Base-by-base conservation (phyloP, 345 rosid species). In the Salix udensis region DNA sequence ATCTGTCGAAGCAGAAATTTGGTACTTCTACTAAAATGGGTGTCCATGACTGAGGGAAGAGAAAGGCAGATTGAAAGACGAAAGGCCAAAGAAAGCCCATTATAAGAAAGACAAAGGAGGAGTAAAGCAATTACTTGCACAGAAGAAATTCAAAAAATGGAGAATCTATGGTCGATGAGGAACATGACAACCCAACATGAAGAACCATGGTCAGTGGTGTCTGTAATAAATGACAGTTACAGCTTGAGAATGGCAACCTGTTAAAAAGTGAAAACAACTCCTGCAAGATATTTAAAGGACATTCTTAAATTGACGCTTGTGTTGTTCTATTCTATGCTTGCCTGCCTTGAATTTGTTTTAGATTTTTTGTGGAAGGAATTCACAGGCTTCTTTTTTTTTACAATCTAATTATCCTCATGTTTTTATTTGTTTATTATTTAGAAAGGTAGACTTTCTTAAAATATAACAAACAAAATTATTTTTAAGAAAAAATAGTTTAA, bases 161-260 rank as follows among this genome's bases (percentile, higher is more conserved):
- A 62, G 75, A 75, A 75, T 75, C 82, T 65, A 30, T 80, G 46
- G 50, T 34, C 30, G 26, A 11, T 39, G 53, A 64, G 24, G n/a
- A 19, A 10, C 64, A 74, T 7, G 67, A 62, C 53, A 67, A 42
- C 36, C 36, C 26, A 31, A 65, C 67, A 53, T 78, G 67, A 73
- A 67, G 58, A 61, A 58, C 2, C 58, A 73, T n/a, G 50, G 75
- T 26, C 77, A 12, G 21, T 13, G 15, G 30, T 19, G 53, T 48
- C 55, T 39, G 40, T 71, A 46, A 31, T 39, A 67, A 74, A 68
- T 11, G 78, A n/a, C 67, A 55, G 42, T 19, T 31, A 79, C 34
- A 48, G 53, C 60, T 42, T 34, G 37, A 52, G 53, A 46, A n/a
- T 36, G 39, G 30, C 26, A 21, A 34, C 42, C 70, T 42, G 70